Base-by-base conservation (phyloP, 495 filamentous ascomycete genomes). In the Aspergillus avenaceus region DNA sequence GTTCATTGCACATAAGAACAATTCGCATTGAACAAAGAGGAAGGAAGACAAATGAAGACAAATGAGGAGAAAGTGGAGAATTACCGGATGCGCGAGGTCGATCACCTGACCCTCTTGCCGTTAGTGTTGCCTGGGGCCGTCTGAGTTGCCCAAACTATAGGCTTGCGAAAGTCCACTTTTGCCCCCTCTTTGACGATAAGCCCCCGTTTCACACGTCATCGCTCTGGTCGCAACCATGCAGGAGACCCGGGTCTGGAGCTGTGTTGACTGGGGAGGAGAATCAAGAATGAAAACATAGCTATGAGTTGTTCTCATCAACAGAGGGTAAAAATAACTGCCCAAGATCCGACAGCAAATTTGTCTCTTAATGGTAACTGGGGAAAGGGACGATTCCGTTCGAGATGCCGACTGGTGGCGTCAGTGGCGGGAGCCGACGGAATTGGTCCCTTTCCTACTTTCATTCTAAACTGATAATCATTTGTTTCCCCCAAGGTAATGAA, bases 391-490 rank as follows among this genome's bases (percentile, higher is more conserved):
- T 31, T 31, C 32, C 21, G 54, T 42, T 23, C 19, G 40, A 43
- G 48, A 52, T 41, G 23, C 44, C 41, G 48, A 48, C 54, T 52
- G 60, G 61, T 64, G 61, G 61, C 61, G 61, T 64, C 52, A 58
- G 57, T 59, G 57, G 61, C 57, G 57, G 56, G 52, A 49, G 31
- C 38, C 55, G 47, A 56, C 57, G 54, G 54, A 61, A 43, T 49
- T 46, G 36, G 18, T 6, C n/a, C 32, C 32, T 16, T 4, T 32
- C 12, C 29, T 32, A 5, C 29, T 13, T 5, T n/a, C 9, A 41
- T 18, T 21, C 4, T 41, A 41, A 26, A 12, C 11, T 27, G 23
- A 43, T 43, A 28, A 27, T 43, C 11, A 28, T 11, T 43, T 43
- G n/a, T n/a, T n/a, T n/a, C n/a, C n/a, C 23, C 26, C 34, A 14